Conservation (phyloP, 345 rosid species). For the Eucalyptus cloeziana region DNA sequence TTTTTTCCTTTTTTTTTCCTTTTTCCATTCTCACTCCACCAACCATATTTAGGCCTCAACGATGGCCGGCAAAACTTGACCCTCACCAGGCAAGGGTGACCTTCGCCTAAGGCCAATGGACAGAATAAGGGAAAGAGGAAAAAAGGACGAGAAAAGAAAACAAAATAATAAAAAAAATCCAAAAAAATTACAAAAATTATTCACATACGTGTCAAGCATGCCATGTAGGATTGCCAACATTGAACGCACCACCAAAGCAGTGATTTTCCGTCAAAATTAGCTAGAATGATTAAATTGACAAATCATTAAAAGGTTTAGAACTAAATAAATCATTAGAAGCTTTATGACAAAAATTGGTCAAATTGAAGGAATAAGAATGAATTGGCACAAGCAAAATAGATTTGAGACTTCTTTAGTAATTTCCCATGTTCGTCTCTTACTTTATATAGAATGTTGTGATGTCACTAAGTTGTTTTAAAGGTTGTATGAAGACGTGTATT, state of each 20-base stretch:
- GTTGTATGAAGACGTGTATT: neutral
- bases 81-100: neutral
- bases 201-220: neutral
- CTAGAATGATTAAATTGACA: too few species aligned
- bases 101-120: fast-evolving
- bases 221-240: neutral
- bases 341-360: neutral
- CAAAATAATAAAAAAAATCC: too few species aligned
- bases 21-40: neutral
- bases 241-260: neutral
- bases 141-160: neutral
- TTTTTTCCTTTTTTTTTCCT: too few species aligned
- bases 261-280: neutral
- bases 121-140: neutral
- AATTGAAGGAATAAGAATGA: too few species aligned
- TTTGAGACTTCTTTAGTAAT: neutral
- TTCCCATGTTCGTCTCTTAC: neutral
- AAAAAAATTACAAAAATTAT: too few species aligned
- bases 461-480: neutral
- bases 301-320: too few species aligned
- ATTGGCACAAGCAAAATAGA: neutral
- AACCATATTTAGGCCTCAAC: fast-evolving
- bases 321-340: neutral
- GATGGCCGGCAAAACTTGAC: neutral
- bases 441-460: neutral